Evolutionary conservation across 352 stramenopile species (phyloP).

Genomic region (Phytophthora pluvialis): DNA sequence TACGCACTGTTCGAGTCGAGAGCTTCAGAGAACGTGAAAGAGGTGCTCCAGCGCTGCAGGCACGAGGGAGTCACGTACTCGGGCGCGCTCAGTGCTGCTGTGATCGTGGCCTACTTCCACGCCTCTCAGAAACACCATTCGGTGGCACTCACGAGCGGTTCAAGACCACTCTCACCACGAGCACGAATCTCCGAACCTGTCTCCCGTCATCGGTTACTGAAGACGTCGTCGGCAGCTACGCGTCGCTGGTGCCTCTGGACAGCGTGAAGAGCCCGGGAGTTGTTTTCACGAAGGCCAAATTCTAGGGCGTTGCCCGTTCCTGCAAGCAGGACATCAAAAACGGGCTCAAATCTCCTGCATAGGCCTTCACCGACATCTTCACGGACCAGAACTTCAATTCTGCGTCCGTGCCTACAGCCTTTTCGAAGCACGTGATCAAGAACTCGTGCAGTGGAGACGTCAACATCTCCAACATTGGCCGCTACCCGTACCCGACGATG

Average conservation of each 20-base stretch:
- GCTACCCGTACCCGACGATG: conserved; percentile 26
- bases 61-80: conserved; percentile 44
- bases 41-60: conserved; percentile 33
- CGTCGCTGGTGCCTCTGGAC: conserved; percentile 27
- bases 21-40: conserved; percentile 26
- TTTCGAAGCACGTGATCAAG: conserved; percentile 32
- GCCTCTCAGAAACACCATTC: conserved; percentile 16
- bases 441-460: conserved; percentile 34
- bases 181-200: conserved; percentile 32
- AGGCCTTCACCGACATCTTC: conserved; percentile 33
- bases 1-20: conserved; percentile 40
- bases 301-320: conserved; percentile 54
- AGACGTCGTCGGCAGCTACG: conserved; percentile 40
- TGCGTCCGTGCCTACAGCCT: conserved; percentile 18
- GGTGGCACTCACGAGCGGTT: conserved; percentile 26
- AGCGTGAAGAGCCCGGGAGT: conserved; percentile 14
- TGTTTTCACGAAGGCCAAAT: conserved; percentile 25
- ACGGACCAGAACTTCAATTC: conserved; percentile 39
- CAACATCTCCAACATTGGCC: conserved; percentile 46
- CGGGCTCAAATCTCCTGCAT: conserved; percentile 17
- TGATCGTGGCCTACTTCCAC: conserved; percentile 34
- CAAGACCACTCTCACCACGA: conserved; percentile 29
- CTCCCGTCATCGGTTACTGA: conserved; percentile 25
- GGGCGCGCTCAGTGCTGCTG: conserved; percentile 34
- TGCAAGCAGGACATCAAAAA: conserved; percentile 31